Evolutionary conservation across 164 flowering plant genomes (phyloP), one percentile per base, ranked within the genome.

Genomic region (Annona squamosa): DNA sequence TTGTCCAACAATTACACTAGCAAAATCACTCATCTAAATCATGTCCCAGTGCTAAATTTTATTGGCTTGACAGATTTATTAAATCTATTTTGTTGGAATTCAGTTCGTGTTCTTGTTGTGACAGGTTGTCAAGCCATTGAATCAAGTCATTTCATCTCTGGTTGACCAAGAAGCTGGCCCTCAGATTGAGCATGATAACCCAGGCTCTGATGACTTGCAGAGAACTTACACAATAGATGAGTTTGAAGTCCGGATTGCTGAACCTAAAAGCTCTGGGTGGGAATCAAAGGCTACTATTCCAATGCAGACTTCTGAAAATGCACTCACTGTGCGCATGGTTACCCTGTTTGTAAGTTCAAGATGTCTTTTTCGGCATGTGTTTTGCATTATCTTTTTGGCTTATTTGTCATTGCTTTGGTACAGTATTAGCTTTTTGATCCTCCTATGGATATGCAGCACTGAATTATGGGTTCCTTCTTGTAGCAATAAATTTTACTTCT

Each of bases 181-280:
- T 75, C 97, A 83, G 77, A 68, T 84, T 66, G 99, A 96, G 73
- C 91, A 82, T 79, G 97, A 88, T 73, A 86, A 75, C 80, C 41
- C 85, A 71, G 84, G 76, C 78, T 72, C 89, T 78, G 97, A 90
- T 76, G 98, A 92, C 6, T 77, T 88, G 69, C 87, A 85, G 7
- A 86, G 83, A 26, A 87, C 86, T 66, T 96, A 96, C 79, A 74
- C 85, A 47, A 83, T 90, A 16, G 98, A 96, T 70, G 98, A 93
- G 79, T 96, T 87, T 83, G 97, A 93, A 80, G 85, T 96, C 64
- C 90, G 97, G 45, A 86, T 93, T 77, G 41, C 93, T 82, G 99
- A 96, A 80, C 99, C 97, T n/a, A 93, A 90, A 79, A 95, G 85
- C 75, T 85, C 91, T 83, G 93, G 95, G 45, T 96, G 99, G 99